A percentile compares a stretch with the other conserved stretches of the same genome.
These are phyloP conservation scores for Albifimbria verrucaria DNA, from an alignment of 2,329 filamentous ascomycete species.

Conservation along the genomic window DNA sequence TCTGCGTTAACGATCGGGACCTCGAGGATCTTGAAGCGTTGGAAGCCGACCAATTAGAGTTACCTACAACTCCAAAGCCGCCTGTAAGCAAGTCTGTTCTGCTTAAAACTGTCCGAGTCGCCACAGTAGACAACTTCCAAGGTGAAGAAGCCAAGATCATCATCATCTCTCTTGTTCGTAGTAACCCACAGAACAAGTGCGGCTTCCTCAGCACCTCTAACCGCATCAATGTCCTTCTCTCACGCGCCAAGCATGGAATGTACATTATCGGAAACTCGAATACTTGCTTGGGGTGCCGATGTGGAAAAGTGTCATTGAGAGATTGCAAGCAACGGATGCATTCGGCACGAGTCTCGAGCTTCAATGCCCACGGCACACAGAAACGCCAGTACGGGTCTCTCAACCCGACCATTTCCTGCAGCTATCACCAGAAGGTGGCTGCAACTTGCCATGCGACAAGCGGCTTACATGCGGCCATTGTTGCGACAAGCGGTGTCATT, in stretches of 20 bases:
- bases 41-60: slow-evolving; percentile 19
- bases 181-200: slow-evolving; percentile 54
- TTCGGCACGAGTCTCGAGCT: slow-evolving; percentile 51
- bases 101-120: slow-evolving; percentile 48
- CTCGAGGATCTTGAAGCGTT: slow-evolving; percentile 45
- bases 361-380: slow-evolving; percentile 58
- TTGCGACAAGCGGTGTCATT: slow-evolving; percentile 45
- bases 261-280: slow-evolving; percentile 66
- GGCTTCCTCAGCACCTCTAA: slow-evolving; percentile 67
- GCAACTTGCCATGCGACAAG: slow-evolving; percentile 46
- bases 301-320: slow-evolving; percentile 58
- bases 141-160: slow-evolving; percentile 73
- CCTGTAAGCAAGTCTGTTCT: slow-evolving; percentile 31
- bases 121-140: slow-evolving; percentile 74
- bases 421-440: slow-evolving; percentile 62
- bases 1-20: slow-evolving; percentile 64
- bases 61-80: not conserved
- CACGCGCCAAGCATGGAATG: slow-evolving; percentile 66
- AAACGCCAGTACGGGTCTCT: slow-evolving; percentile 46
- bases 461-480: slow-evolving; percentile 46
- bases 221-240: slow-evolving; percentile 66
- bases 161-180: slow-evolving; percentile 67
- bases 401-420: slow-evolving; percentile 54
- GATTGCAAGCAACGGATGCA: slow-evolving; percentile 42
- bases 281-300: slow-evolving; percentile 57